phyloP scores from a whole-genome alignment of 2,329 filamentous ascomycete genomes.

The Aspergillus brasiliensis region DNA sequence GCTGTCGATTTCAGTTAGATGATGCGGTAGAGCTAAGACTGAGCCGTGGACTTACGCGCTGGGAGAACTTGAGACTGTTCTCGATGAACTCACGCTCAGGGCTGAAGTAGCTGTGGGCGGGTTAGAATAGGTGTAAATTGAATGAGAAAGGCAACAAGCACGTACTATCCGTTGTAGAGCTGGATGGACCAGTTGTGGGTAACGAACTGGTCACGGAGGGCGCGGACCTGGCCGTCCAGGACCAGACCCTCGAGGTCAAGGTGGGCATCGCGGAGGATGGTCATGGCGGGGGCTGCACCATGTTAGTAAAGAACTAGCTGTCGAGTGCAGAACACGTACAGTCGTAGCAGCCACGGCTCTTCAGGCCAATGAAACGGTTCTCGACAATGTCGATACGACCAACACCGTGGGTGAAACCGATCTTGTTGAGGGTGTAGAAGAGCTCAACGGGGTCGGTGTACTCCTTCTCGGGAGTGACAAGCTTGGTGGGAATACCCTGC shows the following conservation, averaged over 20 bases:
- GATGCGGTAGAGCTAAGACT: neutral
- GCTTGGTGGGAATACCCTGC: slow-evolving; percentile 72
- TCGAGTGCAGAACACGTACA: slow-evolving; percentile 31
- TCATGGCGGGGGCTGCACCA: slow-evolving; percentile 32
- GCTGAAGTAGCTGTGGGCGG: slow-evolving; percentile 58
- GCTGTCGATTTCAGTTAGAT: slow-evolving; percentile 26
- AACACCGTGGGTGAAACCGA: slow-evolving; percentile 72
- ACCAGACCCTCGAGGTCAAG: slow-evolving; percentile 66
- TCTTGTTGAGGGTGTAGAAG: slow-evolving; percentile 71
- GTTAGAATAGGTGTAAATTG: slow-evolving; percentile 4
- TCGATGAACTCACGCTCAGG: slow-evolving; percentile 73
- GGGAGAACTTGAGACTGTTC: slow-evolving; percentile 61
- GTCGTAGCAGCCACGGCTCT: slow-evolving; percentile 81
- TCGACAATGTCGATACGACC: slow-evolving; percentile 83
- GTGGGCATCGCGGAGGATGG: slow-evolving; percentile 37
- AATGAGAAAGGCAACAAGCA: neutral
- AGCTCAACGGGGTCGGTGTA: slow-evolving; percentile 71
- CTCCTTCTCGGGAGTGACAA: slow-evolving; percentile 62
- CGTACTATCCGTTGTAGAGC: slow-evolving; percentile 60
- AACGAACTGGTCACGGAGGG: slow-evolving; percentile 71
- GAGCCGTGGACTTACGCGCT: slow-evolving; percentile 44
- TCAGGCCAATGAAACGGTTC: slow-evolving; percentile 78
- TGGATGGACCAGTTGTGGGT: slow-evolving; percentile 62
- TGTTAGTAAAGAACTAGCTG: slow-evolving; percentile 1
- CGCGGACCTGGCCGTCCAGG: slow-evolving; percentile 68